Conservation (phyloP, 177 flowering plant genomes). For the Vitis hybrid region DNA sequence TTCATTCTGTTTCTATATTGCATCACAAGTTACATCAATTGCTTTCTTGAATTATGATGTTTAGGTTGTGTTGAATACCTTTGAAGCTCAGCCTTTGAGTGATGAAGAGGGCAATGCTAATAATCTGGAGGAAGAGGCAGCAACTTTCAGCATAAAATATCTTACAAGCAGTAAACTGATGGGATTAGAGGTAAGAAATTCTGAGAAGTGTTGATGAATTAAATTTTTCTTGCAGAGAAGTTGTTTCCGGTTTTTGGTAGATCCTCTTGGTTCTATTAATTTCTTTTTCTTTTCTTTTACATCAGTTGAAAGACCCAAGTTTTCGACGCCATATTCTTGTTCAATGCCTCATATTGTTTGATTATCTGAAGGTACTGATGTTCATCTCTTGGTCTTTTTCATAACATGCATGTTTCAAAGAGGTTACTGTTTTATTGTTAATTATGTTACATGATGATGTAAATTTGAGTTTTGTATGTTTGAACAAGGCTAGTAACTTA, state of each 20-base stretch:
- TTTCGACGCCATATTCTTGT: conserved; percentile 94
- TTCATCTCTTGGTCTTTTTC: background rate
- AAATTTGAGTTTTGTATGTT: too few species aligned
- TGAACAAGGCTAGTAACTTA: too few species aligned
- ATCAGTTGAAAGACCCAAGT: conserved; percentile 94
- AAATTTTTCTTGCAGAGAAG: background rate
- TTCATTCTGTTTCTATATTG: background rate
- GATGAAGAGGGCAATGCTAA: conserved; percentile 93
- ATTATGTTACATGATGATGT: too few species aligned
- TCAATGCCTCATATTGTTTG: conserved; percentile 93
- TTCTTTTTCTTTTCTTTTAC: conserved; percentile 8
- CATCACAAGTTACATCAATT: background rate
- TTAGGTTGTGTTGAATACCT: conserved; percentile 88
- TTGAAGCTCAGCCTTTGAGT: conserved; percentile 93
- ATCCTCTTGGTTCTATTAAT: background rate
- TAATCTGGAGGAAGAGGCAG: conserved; percentile 88
- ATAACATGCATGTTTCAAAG: background rate
- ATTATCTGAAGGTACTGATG: conserved; percentile 76
- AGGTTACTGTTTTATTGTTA: background rate
- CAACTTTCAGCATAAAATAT: conserved; percentile 85
- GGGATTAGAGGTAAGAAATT: conserved; percentile 80
- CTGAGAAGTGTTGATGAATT: background rate
- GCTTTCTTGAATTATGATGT: conserved; percentile 17
- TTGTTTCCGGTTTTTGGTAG: background rate
- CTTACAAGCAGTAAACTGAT: conserved; percentile 95